These are phyloP conservation scores for Kregervanrija fluxuum DNA, from an alignment of 805 yeast genomes.

Conservation along the genomic window DNA sequence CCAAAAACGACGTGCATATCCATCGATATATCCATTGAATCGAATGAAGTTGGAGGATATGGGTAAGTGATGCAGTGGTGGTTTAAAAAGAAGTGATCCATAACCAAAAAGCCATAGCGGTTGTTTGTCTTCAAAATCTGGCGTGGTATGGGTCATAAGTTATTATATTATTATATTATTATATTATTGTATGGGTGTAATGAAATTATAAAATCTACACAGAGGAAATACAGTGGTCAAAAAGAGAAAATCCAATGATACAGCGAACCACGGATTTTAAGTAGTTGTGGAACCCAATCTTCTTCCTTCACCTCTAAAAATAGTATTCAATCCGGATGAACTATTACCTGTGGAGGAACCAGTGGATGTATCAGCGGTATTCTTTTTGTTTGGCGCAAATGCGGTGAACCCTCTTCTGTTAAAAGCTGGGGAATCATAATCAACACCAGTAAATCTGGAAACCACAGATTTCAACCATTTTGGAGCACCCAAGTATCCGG, in stretches of 20 bases:
- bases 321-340: conserved; percentile 7
- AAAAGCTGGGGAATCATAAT: conserved; percentile 23
- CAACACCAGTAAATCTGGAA: conserved; percentile 25
- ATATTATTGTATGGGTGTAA: not conserved
- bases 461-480: conserved; percentile 30
- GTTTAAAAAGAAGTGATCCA: conserved; percentile 84
- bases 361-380: conserved; percentile 9
- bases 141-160: not conserved
- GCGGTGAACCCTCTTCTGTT: conserved; percentile 19
- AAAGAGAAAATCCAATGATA: not conserved
- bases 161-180: not conserved
- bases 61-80: conserved; percentile 62
- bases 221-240: not conserved
- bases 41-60: conserved; percentile 17
- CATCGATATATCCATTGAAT: conserved; percentile 66
- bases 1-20: conserved; percentile 83
- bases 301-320: conserved; percentile 33
- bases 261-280: not conserved
- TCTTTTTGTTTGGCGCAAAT: conserved; percentile 10
- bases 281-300: conserved; percentile 24
- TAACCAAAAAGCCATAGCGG: conserved; percentile 83
- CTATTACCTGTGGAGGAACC: conserved; percentile 8
- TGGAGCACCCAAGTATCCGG: conserved; percentile 54
- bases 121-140: not conserved
- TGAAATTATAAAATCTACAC: no score